Base-by-base conservation (phyloP, 1,139 yeast genomes). In the Zygosaccharomyces pseudobailii region DNA sequence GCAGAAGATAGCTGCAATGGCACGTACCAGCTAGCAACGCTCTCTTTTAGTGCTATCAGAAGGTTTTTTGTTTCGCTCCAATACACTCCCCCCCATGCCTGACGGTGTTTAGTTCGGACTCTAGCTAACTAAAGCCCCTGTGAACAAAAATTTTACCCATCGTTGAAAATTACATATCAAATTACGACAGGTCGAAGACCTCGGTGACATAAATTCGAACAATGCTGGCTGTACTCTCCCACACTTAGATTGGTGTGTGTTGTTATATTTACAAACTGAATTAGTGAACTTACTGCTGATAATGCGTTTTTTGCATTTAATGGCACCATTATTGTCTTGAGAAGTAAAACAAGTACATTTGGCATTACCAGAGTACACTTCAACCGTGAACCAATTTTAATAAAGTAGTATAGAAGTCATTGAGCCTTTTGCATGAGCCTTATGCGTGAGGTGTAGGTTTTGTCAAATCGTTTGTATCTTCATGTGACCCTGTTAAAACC, bases 71-170 rank as follows among this genome's bases (percentile, higher is more conserved):
- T 30, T 30, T 30, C 7, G 3, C 10, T 13, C 5, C 13, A 30
- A 4, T n/a, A 30, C n/a, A n/a, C n/a, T n/a, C n/a, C n/a, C 3
- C 33, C 13, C 33, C 33, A 13, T 13, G 17, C 17, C 17, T 13
- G 17, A 13, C 17, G 17, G 17, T 13, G 17, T 13, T 13, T 2
- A 13, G 2, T 13, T 30, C 13, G 19, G 4, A 30, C 33, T 30
- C 6, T 25, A 20, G 21, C 13, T 28, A 19, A n/a, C n/a, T 20
- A 37, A 34, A 38, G 24, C 41, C 41, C 41, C 41, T 38, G 20
- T 38, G 41, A 23, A 38, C 41, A 36, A 41, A 45, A 46, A 37
- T 46, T 46, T 45, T 46, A 42, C 41, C 25, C 34, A 35, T 42
- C 48, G 48, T 45, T 27, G 19, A 13, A 24, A 40, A 27, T 40